Evolutionary conservation across 164 flowering plant genomes (phyloP).

Genomic region (Liriodendron chinense): DNA sequence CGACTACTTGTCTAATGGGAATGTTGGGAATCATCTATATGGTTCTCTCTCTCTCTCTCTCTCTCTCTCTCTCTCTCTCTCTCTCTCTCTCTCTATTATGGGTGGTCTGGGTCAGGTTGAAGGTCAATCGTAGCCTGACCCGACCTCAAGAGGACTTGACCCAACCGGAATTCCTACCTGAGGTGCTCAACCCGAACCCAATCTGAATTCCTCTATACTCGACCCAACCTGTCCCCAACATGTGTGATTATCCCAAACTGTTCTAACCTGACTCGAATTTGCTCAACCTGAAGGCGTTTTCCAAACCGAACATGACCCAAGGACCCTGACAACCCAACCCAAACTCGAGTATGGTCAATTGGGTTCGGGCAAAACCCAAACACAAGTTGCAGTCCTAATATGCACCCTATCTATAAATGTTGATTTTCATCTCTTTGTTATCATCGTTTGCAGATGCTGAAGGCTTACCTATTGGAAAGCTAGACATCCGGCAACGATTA

Average conservation of each 20-base stretch:
- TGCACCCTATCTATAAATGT: not conserved
- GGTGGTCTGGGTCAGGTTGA: too few relatives aligned
- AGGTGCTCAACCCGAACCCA: too few relatives aligned
- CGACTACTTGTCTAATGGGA: conserved; percentile 42
- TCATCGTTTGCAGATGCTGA: conserved; percentile 30
- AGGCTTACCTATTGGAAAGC: conserved; percentile 43
- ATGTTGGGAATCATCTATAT: conserved; percentile 40
- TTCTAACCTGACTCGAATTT: not conserved
- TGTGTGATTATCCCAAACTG: too few relatives aligned
- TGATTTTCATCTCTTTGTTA: not conserved
- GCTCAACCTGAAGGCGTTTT: not conserved
- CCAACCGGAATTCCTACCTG: too few relatives aligned
- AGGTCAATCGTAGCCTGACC: too few relatives aligned
- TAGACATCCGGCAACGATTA: conserved; percentile 35
- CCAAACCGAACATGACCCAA: too few relatives aligned
- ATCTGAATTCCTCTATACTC: too few relatives aligned
- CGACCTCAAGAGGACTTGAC: too few relatives aligned
- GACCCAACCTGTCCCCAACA: too few relatives aligned
- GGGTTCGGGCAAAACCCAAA: too few relatives aligned
- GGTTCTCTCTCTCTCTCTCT: conserved; percentile 34
- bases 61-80: conserved; percentile 13
- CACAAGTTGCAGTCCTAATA: not conserved
- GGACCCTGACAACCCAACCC: too few relatives aligned
- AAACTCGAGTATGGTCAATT: too few relatives aligned
- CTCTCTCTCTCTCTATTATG: not conserved